A percentile compares a stretch with the other conserved stretches of the same genome.
phyloP scores from a whole-genome alignment of 192 early-diverging fungal genomes.

The Martensiomyces pterosporus region DNA sequence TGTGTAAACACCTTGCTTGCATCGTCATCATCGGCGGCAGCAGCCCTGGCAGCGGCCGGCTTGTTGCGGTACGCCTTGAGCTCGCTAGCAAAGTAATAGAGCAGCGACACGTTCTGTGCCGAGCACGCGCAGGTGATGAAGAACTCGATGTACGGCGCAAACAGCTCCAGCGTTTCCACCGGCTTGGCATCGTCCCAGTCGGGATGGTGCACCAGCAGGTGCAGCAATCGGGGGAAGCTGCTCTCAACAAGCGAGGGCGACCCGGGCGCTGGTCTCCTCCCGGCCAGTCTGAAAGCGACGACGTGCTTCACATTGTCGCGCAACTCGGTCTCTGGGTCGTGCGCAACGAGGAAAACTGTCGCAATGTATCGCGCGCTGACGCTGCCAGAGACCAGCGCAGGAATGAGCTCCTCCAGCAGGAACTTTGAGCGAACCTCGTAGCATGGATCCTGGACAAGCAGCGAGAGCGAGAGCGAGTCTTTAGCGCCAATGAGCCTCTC shows the following conservation, averaged over 20 bases:
- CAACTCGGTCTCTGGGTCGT: conserved; percentile 77
- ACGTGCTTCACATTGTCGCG: conserved; percentile 57
- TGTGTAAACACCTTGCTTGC: conserved; percentile 19
- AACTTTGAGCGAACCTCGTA: conserved; percentile 76
- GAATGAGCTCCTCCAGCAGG: conserved; percentile 62
- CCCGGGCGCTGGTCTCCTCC: conserved; percentile 37
- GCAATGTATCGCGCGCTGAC: conserved; percentile 70
- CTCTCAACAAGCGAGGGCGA: conserved; percentile 56
- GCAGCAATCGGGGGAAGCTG: conserved; percentile 59
- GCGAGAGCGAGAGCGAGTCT: conserved; percentile 58
- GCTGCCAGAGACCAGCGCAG: conserved; percentile 55
- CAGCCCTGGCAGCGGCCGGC: conserved; percentile 2
- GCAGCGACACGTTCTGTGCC: conserved; percentile 76
- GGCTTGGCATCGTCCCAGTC: conserved; percentile 63
- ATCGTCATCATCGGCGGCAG: not conserved
- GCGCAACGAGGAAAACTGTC: conserved; percentile 72
- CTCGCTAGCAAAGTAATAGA: conserved; percentile 70
- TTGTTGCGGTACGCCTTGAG: conserved; percentile 74
- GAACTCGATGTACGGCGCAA: conserved; percentile 79
- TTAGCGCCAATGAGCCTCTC: conserved; percentile 51
- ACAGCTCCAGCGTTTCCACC: conserved; percentile 35
- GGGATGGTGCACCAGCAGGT: conserved; percentile 80
- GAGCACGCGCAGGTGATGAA: conserved; percentile 74
- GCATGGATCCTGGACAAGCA: conserved; percentile 68
- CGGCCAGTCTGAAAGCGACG: conserved; percentile 56